Evolutionary conservation across 257 asterid species (phyloP).

Genomic region (Phtheirospermum japonicum): DNA sequence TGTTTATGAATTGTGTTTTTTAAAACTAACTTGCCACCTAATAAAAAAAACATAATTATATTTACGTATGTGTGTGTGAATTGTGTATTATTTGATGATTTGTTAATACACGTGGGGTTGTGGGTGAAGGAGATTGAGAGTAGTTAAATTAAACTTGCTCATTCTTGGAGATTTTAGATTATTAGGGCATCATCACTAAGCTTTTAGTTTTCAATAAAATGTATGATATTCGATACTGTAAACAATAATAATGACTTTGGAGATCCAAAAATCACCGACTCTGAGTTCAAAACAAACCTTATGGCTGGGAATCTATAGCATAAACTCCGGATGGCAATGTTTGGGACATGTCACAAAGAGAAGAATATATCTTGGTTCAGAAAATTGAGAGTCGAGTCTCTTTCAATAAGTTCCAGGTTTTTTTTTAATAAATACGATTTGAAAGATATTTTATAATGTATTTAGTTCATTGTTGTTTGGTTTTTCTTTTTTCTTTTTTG

Average conservation of each 20-base stretch:
- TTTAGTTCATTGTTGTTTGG: too few species aligned
- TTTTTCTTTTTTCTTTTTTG: too few species aligned
- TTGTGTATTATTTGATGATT: too few species aligned
- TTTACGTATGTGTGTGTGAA: too few species aligned
- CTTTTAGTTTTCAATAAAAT: constrained; percentile 23
- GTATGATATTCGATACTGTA: constrained; percentile 75
- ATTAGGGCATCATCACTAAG: background rate
- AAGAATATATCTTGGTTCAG: constrained; percentile 88
- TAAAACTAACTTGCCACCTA: too few species aligned
- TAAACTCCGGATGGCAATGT: constrained; percentile 65
- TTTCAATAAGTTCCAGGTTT: constrained; percentile 86
- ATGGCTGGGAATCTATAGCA: constrained; percentile 88
- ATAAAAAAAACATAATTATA: too few species aligned
- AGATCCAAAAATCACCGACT: constrained; percentile 36
- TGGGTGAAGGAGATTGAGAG: constrained; percentile 98
- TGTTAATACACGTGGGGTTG: constrained; percentile 74
- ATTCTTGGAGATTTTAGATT: too few species aligned
- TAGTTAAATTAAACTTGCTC: constrained; percentile 71
- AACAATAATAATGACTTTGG: constrained; percentile 55
- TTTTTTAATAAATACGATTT: too few species aligned
- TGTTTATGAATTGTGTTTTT: too few species aligned
- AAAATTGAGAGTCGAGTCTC: constrained; percentile 93
- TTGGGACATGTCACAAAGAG: too few species aligned
- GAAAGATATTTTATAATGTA: too few species aligned
- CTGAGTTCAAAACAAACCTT: constrained; percentile 75